phyloP scores from a whole-genome alignment of 768 basidiomycete genomes.

The Pleurotus tuber-regium region DNA sequence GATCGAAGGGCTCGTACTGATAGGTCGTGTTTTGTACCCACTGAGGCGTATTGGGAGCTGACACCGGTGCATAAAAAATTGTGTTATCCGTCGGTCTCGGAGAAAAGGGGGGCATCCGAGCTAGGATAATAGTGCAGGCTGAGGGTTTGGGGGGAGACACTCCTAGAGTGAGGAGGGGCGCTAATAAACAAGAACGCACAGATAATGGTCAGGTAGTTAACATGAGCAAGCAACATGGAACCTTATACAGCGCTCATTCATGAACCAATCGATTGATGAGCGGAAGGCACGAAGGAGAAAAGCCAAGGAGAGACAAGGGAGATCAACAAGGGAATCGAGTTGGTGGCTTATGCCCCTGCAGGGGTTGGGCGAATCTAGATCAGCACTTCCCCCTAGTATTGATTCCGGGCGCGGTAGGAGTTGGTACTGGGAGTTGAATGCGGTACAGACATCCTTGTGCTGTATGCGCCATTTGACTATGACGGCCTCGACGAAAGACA shows the following conservation, averaged over 20 bases:
- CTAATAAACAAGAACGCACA: conserved; percentile 1
- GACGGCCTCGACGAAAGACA: too few relatives aligned
- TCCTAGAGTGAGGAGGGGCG: too few relatives aligned
- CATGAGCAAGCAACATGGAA: conserved; percentile 11
- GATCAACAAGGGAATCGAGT: neutral
- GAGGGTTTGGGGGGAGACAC: neutral
- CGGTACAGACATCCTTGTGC: too few relatives aligned
- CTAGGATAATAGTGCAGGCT: neutral
- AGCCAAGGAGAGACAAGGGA: neutral
- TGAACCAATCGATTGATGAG: conserved; percentile 1
- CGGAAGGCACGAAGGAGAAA: neutral
- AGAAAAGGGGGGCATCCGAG: conserved; percentile 5
- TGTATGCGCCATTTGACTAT: too few relatives aligned
- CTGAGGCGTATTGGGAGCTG: neutral
- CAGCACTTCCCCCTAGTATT: neutral
- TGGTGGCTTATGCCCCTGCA: conserved; percentile 1
- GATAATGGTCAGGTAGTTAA: neutral
- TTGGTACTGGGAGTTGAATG: too few relatives aligned
- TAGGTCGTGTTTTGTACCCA: too few relatives aligned
- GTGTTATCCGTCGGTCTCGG: conserved; percentile 4
- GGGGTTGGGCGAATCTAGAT: neutral
- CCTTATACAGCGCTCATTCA: conserved; percentile 2
- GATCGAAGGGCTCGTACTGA: neutral
- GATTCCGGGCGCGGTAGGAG: too few relatives aligned
- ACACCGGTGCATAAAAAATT: conserved; percentile 5